Evolutionary conservation across 2,329 filamentous ascomycete species (phyloP).

Genomic region (Ilyonectria robusta): DNA sequence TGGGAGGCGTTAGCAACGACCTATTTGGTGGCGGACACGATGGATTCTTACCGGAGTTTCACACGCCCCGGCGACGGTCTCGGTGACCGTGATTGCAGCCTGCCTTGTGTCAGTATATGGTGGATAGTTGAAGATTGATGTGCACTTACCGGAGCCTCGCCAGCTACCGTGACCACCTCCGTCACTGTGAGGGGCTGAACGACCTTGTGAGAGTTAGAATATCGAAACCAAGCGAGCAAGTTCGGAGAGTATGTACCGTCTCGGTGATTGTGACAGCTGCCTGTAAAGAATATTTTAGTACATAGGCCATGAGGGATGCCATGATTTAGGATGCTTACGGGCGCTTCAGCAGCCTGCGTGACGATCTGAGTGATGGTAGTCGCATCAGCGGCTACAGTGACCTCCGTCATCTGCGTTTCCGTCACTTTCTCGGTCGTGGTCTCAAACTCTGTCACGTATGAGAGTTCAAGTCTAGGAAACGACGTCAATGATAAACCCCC

Average conservation of each 20-base stretch:
- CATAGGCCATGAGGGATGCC: too few relatives aligned
- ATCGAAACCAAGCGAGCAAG: not conserved
- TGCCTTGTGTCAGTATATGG: slow-evolving; percentile 8
- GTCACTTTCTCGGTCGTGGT: slow-evolving; percentile 41
- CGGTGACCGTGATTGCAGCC: slow-evolving; percentile 38
- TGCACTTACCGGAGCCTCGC: slow-evolving; percentile 38
- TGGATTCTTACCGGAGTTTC: slow-evolving; percentile 20
- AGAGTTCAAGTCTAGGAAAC: slow-evolving; percentile 38
- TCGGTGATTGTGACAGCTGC: slow-evolving; percentile 36
- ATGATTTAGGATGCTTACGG: slow-evolving; percentile 27
- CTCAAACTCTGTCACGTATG: slow-evolving; percentile 41
- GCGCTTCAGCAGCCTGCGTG: slow-evolving; percentile 35
- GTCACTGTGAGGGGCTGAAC: slow-evolving; percentile 31
- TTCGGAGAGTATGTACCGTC: slow-evolving; percentile 9
- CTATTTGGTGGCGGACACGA: not conserved
- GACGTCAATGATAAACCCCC: slow-evolving; percentile 11
- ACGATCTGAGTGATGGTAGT: slow-evolving; percentile 33
- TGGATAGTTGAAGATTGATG: not conserved
- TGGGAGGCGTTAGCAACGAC: slow-evolving; percentile 1
- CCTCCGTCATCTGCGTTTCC: slow-evolving; percentile 36
- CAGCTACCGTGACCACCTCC: slow-evolving; percentile 30
- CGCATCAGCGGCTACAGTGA: slow-evolving; percentile 41
- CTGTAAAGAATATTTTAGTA: slow-evolving; percentile 16
- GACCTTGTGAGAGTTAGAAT: slow-evolving; percentile 17
- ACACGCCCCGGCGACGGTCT: slow-evolving; percentile 35